Percentiles rank a stretch among this genome's conserved stretches.
Conservation (phyloP, 345 rosid genomes). For the Hirschfeldia incana region DNA sequence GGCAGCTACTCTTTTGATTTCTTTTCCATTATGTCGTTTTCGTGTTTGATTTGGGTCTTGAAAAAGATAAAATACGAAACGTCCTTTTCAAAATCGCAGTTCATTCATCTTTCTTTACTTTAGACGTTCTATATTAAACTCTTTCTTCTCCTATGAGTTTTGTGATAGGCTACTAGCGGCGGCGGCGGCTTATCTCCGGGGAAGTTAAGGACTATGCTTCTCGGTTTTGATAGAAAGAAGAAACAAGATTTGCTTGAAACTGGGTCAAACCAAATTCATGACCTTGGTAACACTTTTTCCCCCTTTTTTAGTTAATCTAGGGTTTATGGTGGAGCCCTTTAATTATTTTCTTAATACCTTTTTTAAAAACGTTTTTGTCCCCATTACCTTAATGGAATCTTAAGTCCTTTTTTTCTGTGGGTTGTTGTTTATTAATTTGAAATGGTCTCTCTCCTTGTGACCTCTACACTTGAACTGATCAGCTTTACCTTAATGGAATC, state of each 20-base stretch:
- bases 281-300: constrained; percentile 44
- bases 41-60: constrained; percentile 1
- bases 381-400: constrained; percentile 18
- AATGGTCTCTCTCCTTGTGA: background rate
- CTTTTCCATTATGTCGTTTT: background rate
- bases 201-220: constrained; percentile 68
- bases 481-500: constrained; percentile 14
- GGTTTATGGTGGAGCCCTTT: constrained; percentile 46
- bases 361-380: constrained; percentile 6
- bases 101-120: background rate
- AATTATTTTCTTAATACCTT: constrained; percentile 29
- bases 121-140: background rate
- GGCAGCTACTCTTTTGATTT: constrained; percentile 11
- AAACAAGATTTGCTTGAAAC: constrained; percentile 58
- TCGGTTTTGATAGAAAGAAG: constrained; percentile 67
- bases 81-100: constrained; percentile 20
- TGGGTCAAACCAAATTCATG: constrained; percentile 46
- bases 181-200: constrained; percentile 79
- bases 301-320: constrained; percentile 16
- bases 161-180: constrained; percentile 51
- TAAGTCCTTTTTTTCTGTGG: background rate
- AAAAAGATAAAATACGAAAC: background rate
- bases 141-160: constrained; percentile 1
- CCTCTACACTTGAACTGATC: background rate
- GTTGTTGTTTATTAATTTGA: too few relatives aligned